Evolutionary conservation across 306 rosid species (phyloP).

Genomic region (Cicer pinnatifidum): DNA sequence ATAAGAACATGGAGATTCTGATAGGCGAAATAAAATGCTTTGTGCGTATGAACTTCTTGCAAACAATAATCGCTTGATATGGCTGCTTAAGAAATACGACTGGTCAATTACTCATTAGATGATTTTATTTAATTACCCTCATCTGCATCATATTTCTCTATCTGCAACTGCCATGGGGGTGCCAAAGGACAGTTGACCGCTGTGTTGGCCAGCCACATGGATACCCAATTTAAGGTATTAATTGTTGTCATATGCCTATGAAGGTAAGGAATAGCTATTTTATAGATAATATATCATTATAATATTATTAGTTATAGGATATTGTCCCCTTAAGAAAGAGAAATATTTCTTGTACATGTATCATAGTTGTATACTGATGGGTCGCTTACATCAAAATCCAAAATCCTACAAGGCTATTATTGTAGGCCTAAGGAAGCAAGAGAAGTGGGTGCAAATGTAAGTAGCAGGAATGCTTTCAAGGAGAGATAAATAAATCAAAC

Average conservation of each 20-base stretch:
- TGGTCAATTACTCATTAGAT: neutral
- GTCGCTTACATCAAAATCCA: neutral
- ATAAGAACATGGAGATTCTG: neutral
- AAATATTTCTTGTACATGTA: conserved; percentile 8
- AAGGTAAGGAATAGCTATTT: conserved; percentile 1
- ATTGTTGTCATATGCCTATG: neutral
- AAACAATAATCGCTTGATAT: neutral
- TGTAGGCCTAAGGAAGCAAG: neutral
- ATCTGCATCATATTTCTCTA: neutral
- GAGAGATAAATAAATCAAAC: neutral
- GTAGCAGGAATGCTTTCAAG: neutral
- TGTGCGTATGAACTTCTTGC: neutral
- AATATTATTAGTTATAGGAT: neutral
- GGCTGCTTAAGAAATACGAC: conserved; percentile 26
- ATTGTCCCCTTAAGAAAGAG: neutral
- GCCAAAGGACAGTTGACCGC: conserved; percentile 12
- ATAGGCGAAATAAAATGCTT: neutral
- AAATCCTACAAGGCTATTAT: conserved; percentile 25
- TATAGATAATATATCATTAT: conserved; percentile 19
- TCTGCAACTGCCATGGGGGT: conserved; percentile 11
- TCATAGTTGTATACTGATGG: neutral
- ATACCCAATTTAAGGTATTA: conserved; percentile 17
- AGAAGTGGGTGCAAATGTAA: conserved; percentile 12
- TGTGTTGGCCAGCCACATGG: neutral
- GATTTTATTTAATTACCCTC: neutral